Percentiles rank a stretch among this genome's conserved stretches.
Conservation (phyloP, 163 green algal genomes). For the Prototheca cutis region DNA sequence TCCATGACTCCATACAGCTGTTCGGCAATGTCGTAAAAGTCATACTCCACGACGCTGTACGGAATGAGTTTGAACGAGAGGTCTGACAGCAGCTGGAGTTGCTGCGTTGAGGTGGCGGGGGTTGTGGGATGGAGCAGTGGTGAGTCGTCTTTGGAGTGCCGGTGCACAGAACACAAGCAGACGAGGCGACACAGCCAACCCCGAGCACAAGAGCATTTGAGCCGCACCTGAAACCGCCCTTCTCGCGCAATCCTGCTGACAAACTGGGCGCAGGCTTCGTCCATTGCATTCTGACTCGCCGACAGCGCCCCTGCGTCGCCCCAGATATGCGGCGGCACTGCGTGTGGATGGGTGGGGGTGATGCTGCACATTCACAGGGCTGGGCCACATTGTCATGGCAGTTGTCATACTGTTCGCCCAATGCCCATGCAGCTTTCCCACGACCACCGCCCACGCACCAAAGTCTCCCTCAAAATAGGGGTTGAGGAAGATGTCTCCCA, state of each 20-base stretch:
- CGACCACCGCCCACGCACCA: neutral
- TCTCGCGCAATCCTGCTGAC: neutral
- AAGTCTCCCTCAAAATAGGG: conserved; percentile 16
- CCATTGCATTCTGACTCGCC: neutral
- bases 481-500: conserved; percentile 3
- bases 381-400: no score
- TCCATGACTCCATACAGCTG: neutral
- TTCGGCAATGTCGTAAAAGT: neutral
- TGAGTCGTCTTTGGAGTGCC: neutral
- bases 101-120: neutral
- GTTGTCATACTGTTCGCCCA: no score
- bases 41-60: neutral
- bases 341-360: neutral
- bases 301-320: conserved; percentile 5
- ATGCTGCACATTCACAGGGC: neutral
- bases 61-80: neutral
- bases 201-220: neutral
- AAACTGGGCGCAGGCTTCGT: neutral
- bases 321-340: conserved; percentile 17
- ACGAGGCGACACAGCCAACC: neutral
- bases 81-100: neutral
- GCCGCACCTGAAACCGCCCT: neutral
- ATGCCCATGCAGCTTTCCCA: neutral
- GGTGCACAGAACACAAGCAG: neutral
- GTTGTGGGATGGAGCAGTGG: neutral